These are phyloP conservation scores for Knufia fluminis DNA, from an alignment of 2,329 filamentous ascomycete genomes.

Conservation along the genomic window DNA sequence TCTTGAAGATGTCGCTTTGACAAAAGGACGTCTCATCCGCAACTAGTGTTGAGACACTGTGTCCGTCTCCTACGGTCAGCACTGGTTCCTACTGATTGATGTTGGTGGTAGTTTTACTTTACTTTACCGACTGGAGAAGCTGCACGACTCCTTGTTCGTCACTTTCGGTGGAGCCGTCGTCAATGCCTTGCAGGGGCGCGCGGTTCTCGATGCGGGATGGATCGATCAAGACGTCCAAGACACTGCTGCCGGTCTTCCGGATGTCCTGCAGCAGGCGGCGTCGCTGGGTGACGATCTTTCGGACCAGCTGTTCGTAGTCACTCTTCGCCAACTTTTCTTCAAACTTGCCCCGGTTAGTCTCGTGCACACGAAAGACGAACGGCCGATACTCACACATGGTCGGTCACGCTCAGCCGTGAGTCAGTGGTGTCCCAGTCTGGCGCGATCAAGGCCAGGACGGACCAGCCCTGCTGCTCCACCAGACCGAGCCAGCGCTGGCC, in stretches of 20 bases:
- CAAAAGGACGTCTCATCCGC: too few species aligned
- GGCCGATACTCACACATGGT: background rate
- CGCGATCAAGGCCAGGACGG: background rate
- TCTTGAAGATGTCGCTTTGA: too few species aligned
- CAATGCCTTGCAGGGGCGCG: background rate
- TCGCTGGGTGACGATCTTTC: background rate
- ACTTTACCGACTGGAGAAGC: background rate
- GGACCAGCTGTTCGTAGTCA: conserved; percentile 2
- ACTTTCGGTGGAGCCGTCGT: background rate
- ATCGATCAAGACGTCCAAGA: background rate
- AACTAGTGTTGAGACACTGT: too few species aligned
- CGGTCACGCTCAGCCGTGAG: background rate
- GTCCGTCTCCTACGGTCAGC: too few species aligned
- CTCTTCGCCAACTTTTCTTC: conserved; percentile 1
- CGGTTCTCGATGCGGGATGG: background rate
- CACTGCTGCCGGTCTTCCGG: background rate
- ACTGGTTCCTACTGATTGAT: too few species aligned
- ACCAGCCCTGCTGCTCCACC: background rate
- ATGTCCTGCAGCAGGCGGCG: background rate
- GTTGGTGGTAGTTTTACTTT: too few species aligned
- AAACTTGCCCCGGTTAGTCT: conserved; percentile 2
- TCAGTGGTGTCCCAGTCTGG: background rate
- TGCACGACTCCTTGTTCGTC: conserved; percentile 1
- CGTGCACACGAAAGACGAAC: background rate
- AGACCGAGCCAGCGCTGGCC: background rate